Base-by-base conservation (phyloP, 176 grass and related monocot species). In the Triticum turgidum region DNA sequence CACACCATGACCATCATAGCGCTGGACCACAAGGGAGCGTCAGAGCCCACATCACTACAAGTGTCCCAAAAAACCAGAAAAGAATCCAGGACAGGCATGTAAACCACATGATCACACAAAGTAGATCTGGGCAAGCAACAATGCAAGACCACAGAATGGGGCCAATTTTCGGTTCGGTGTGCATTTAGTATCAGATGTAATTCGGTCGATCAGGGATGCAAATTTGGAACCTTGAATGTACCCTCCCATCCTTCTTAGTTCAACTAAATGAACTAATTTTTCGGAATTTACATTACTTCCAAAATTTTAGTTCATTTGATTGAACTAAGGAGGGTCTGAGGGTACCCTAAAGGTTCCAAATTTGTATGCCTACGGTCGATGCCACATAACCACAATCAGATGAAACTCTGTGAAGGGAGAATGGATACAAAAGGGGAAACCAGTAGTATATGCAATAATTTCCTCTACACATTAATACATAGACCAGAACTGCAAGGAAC, bases 91-190 rank as follows among this genome's bases (percentile, higher is more conserved):
- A 83, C 51, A 77, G 51, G n/a, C 7, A 11, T 37, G 41, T n/a
- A 84, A 21, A 69, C 80, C 83, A 30, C 88, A 81, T 85, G 61
- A 75, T 38, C 64, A 30, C 65, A 80, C 35, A 71, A 61, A 71
- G 73, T 69, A 66, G 64, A 78, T 76, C 83, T 81, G 88, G 76
- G 72, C 61, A 71, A 81, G 63, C 75, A 88, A 73, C 24, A 81
- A 30, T 59, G 29, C 87, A 78, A 54, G 34, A 76, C 25, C 67
- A 84, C 56, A 24, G 22, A 62, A 84, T 54, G 81, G 39, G 56
- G 21, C 33, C 69, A 22, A 29, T 65, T 45, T 80, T 56, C 1
- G 3, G 80, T 25, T 58, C 22, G 24, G 38, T 38, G 3, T 63
- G 69, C 61, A 62, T 65, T 65, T 61, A 82, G 37, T 86, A 35